Percentiles rank a stretch among this genome's conserved stretches.
Evolutionary conservation across 2,329 filamentous ascomycete species (phyloP).

Genomic region (Xylariaceae sp.): DNA sequence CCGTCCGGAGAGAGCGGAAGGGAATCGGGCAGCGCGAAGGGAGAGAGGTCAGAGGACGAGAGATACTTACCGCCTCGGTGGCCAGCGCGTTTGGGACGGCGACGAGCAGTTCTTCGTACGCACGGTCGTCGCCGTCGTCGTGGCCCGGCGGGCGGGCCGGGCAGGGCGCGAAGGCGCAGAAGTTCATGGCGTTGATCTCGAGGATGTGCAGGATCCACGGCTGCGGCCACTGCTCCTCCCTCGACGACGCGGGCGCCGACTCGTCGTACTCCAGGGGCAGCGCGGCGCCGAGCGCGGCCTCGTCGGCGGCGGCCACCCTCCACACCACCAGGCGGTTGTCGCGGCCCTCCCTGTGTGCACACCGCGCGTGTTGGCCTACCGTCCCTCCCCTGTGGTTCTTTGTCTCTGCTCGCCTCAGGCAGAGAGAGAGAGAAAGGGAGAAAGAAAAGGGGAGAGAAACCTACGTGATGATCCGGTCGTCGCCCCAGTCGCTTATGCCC

Average conservation of each 20-base stretch:
- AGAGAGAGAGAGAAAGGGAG: no score
- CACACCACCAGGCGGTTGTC: slow-evolving; percentile 84
- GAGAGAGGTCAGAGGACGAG: not conserved
- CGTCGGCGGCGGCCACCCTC: slow-evolving; percentile 58
- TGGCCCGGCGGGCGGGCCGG: slow-evolving; percentile 25
- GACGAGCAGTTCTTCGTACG: slow-evolving; percentile 48
- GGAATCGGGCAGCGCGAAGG: no score
- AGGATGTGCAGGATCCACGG: slow-evolving; percentile 85
- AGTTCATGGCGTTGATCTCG: slow-evolving; percentile 88
- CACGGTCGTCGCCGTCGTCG: slow-evolving; percentile 8
- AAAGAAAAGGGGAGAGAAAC: slow-evolving; percentile 32
- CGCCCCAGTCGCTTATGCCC: slow-evolving; percentile 62
- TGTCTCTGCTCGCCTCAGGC: no score
- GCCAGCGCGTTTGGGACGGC: slow-evolving; percentile 74
- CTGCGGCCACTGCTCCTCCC: slow-evolving; percentile 47
- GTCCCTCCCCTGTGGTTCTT: no score
- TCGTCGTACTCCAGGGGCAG: slow-evolving; percentile 71
- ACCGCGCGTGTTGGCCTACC: no score
- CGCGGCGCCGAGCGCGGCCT: slow-evolving; percentile 55
- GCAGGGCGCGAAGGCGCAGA: slow-evolving; percentile 74
- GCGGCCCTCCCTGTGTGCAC: slow-evolving; percentile 68
- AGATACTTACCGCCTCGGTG: slow-evolving; percentile 55
- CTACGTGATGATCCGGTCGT: slow-evolving; percentile 76
- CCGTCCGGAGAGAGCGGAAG: not conserved
- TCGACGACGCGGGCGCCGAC: slow-evolving; percentile 29